These are phyloP conservation scores for Diddensiella caesifluorescens DNA, from an alignment of 805 yeast genomes.

Conservation along the genomic window DNA sequence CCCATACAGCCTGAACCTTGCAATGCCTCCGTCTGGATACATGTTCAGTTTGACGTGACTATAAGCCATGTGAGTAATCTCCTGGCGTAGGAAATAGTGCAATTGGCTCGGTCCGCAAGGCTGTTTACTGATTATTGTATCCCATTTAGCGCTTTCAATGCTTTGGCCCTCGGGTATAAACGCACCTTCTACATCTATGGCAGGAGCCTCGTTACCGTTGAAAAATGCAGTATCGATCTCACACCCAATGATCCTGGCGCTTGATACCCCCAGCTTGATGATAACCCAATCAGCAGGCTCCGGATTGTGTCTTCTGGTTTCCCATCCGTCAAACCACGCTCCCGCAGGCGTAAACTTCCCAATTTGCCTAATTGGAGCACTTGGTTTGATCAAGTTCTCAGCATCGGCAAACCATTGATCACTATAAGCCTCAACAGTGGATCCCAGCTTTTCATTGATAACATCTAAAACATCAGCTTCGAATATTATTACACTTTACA, in stretches of 20 bases:
- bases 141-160: slow-evolving; percentile 53
- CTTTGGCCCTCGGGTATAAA: slow-evolving; percentile 26
- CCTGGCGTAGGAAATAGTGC: slow-evolving; percentile 69
- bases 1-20: slow-evolving; percentile 88
- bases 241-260: slow-evolving; percentile 73
- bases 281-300: slow-evolving; percentile 85
- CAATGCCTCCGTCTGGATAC: slow-evolving; percentile 99
- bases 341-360: slow-evolving; percentile 78
- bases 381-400: slow-evolving; percentile 74
- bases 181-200: slow-evolving; percentile 74
- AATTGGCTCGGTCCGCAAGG: slow-evolving; percentile 89
- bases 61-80: slow-evolving; percentile 55
- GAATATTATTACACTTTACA: background rate
- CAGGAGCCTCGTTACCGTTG: slow-evolving; percentile 94
- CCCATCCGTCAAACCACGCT: slow-evolving; percentile 99
- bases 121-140: slow-evolving; percentile 54
- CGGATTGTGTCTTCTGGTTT: slow-evolving; percentile 87
- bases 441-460: slow-evolving; percentile 79
- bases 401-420: slow-evolving; percentile 98
- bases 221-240: slow-evolving; percentile 93
- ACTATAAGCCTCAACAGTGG: slow-evolving; percentile 59
- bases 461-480: slow-evolving; percentile 49
- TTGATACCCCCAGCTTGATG: slow-evolving; percentile 73
- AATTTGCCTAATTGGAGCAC: slow-evolving; percentile 74
- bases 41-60: slow-evolving; percentile 80